Conservation (phyloP, 2,329 filamentous ascomycete genomes). For the Cordyceps cateniannulata region DNA sequence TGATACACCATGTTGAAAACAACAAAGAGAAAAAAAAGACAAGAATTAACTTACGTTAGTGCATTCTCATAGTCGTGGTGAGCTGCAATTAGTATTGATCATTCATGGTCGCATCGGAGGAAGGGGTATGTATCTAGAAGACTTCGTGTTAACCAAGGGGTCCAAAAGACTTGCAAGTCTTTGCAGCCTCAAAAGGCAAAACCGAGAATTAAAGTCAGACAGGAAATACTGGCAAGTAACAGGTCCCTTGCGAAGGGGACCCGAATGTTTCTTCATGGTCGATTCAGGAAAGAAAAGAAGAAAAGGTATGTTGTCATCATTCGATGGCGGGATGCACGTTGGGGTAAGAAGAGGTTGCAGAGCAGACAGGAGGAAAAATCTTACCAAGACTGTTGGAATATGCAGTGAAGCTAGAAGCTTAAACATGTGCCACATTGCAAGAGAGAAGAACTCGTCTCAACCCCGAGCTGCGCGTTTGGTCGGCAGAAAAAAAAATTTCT, state of each 20-base stretch:
- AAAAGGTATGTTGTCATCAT: constrained; percentile 70
- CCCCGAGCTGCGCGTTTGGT: not conserved
- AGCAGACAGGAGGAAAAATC: not conserved
- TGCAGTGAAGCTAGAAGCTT: not conserved
- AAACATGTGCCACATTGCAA: not conserved
- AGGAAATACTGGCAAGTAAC: constrained; percentile 89
- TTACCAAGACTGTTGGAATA: not conserved
- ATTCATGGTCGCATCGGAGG: not conserved
- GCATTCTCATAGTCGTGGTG: not conserved
- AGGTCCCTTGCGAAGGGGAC: constrained; percentile 56
- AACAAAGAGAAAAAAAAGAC: constrained; percentile 17
- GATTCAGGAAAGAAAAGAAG: constrained; percentile 89
- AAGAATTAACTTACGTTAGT: constrained; percentile 13
- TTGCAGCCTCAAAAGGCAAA: constrained; percentile 10
- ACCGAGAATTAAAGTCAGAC: constrained; percentile 51
- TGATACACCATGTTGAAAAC: constrained; percentile 23
- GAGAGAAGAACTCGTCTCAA: not conserved
- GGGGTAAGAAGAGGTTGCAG: not conserved
- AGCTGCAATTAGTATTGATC: not conserved
- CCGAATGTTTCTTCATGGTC: constrained; percentile 71
- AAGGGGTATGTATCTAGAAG: not conserved
- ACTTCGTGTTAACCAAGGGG: not conserved
- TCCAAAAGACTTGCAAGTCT: constrained; percentile 7
- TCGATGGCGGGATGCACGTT: constrained; percentile 22
- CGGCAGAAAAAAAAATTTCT: not conserved